Base-by-base conservation (phyloP, 1,284 basidiomycete species). In the Coniferiporia sulphurascens region DNA sequence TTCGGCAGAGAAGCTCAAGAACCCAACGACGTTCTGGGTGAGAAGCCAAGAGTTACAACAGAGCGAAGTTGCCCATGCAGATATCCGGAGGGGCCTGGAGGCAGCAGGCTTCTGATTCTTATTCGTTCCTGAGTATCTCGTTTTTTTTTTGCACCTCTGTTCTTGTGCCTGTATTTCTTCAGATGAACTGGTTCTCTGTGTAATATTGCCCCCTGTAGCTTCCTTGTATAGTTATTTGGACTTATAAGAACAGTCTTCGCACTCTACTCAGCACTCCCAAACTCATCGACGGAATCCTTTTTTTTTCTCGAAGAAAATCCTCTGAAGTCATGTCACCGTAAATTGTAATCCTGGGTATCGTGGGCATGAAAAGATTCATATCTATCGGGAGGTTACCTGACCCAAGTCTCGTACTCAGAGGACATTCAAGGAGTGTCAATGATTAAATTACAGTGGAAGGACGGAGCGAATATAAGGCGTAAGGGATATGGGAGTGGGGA, bases 1-100 rank as follows among this genome's bases (percentile, higher is more conserved):
- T 36, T 74, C 75, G 12, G 70, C 69, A 35, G 66, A 69, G 46
- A 74, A 73, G 48, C 36, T 38, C 15, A 74, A 73, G 64, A 80
- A 83, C 63, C 71, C 75, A 59, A 69, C 72, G 52, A 79, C 76
- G 73, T 84, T 82, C 62, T 85, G 81, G 81, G 66, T 70, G 60
- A 77, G 77, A 68, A 84, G 81, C 66, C 76, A 83, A 65, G 83
- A 85, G 61, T 72, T 86, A 45, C 82, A 84, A 68, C 76, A 79
- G 57, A 72, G 72, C 36, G 86, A 87, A 70, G 64, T 83, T 52
- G 76, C 78, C 21, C 78, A 84, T 69, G 81, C 82, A 21, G 83
- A 87, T 69, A 83, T 86, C 58, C 73, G 82, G 64, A 81, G 78
- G 65, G 82, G 82, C 19, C 70, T 85, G 51, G 82, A 84, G 69